Percentiles rank a stretch among this genome's conserved stretches.
phyloP scores from a whole-genome alignment of 176 grass and related monocot genomes.

The Rhynchospora pubera region DNA sequence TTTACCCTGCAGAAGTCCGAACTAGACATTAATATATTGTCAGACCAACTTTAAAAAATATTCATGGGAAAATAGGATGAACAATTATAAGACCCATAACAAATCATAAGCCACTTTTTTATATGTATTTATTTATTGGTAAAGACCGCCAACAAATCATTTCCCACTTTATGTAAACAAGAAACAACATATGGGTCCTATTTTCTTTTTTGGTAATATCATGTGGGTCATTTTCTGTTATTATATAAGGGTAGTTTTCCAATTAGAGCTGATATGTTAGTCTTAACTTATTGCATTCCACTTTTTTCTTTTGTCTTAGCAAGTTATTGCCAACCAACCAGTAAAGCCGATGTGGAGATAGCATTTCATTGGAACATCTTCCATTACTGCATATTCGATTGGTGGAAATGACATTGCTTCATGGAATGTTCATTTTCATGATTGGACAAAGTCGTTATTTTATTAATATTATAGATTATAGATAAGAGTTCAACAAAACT shows the following conservation, averaged over 20 bases:
- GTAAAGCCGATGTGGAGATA: not conserved
- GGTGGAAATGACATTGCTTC: not conserved
- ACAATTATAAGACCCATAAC: not conserved
- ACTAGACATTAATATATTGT: no score
- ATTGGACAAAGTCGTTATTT: no score
- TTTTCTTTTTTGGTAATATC: not conserved
- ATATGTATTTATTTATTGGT: no score
- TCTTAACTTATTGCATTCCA: not conserved
- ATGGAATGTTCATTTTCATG: not conserved
- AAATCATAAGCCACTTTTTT: not conserved
- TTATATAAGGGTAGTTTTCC: not conserved
- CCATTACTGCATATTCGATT: not conserved
- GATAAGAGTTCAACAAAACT: no score
- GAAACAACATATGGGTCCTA: no score
- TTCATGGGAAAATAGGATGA: not conserved
- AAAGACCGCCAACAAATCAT: not conserved
- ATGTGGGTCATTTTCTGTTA: no score
- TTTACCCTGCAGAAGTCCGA: not conserved
- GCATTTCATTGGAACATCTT: not conserved
- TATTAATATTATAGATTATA: no score
- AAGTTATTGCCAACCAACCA: not conserved
- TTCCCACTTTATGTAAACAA: not conserved
- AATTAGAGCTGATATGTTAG: not conserved
- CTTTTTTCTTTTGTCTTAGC: not conserved
- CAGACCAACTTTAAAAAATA: not conserved